Base-by-base conservation (phyloP, 2,329 filamentous ascomycete species). In the Paraphoma sp. region DNA sequence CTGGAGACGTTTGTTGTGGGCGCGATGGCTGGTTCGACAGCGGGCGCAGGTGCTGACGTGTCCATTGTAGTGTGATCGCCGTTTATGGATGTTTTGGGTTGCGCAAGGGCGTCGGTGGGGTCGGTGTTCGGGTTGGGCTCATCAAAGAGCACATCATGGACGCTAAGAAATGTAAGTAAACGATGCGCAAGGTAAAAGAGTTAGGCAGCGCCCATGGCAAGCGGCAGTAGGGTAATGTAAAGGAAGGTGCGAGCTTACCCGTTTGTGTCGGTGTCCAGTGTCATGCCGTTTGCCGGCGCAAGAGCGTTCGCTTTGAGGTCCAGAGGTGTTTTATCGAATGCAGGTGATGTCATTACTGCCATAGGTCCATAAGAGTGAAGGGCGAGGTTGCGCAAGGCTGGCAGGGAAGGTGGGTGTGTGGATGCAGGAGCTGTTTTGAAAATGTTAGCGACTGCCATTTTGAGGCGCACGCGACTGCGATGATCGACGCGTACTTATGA, bases 251-350 rank as follows among this genome's bases (percentile, higher is more conserved):
- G 56, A 49, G 84, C 86, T 83, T 79, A 88, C 86, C 85, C 85
- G 72, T 87, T 86, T 67, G 84, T 78, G 44, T 83, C 79, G 58
- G 78, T 73, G 68, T 85, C 80, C 54, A 85, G 77, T 56, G 82
- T 79, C 81, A 84, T 84, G 65, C 79, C 80, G 67, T 81, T 80
- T 69, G 78, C 74, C 67, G 79, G 76, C 74, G 76, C 65, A 64
- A 72, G 67, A 50, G 81, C 78, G 71, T 76, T 79, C 70, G 79
- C 76, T 78, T 86, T 87, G 68, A 82, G 75, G 68, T 84, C 83
- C 69, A 79, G 65, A 49, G 74, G 60, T 51, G 71, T 60, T 64
- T 73, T 72, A 45, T 76, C 74, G 59, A 73, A 62, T 59, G 69
- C 62, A 56, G 75, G 63, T 69, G 72, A 72, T 63, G 73, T 74